Conservation (phyloP, 1,139 yeast genomes). For the Protomyces pachydermus region DNA sequence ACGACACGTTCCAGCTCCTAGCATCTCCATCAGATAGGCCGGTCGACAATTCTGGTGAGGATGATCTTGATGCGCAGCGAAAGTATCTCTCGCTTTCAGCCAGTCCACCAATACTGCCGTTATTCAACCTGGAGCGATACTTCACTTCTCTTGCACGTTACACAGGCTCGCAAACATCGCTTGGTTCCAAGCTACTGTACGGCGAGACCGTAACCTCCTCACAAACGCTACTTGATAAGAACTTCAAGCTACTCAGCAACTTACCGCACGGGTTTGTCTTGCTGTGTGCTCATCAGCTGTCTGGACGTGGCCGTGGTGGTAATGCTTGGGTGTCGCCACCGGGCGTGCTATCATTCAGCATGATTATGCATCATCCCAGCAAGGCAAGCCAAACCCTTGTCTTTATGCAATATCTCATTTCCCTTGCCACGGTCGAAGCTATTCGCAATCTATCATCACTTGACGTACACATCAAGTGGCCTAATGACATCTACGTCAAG, state of each 20-base stretch:
- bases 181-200: conserved; percentile 65
- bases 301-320: conserved; percentile 93
- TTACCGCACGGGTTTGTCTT: conserved; percentile 68
- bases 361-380: conserved; percentile 47
- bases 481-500: conserved; percentile 81
- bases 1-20: conserved; percentile 7
- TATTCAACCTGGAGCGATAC: background rate
- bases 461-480: conserved; percentile 90
- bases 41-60: background rate
- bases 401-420: conserved; percentile 78
- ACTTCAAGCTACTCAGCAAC: conserved; percentile 52
- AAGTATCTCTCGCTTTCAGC: conserved; percentile 1
- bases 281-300: conserved; percentile 54
- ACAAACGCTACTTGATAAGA: conserved; percentile 67
- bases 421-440: conserved; percentile 79
- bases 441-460: conserved; percentile 63
- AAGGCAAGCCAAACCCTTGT: conserved; percentile 54
- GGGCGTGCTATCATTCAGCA: conserved; percentile 83
- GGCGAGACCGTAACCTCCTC: conserved; percentile 92
- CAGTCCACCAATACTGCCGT: background rate
- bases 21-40: background rate
- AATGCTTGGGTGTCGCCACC: conserved; percentile 92
- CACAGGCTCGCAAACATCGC: conserved; percentile 35
- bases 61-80: conserved; percentile 12
- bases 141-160: conserved; percentile 1